phyloP scores from a whole-genome alignment of 2,329 filamentous ascomycete genomes.

The Coleophoma cylindrospora region DNA sequence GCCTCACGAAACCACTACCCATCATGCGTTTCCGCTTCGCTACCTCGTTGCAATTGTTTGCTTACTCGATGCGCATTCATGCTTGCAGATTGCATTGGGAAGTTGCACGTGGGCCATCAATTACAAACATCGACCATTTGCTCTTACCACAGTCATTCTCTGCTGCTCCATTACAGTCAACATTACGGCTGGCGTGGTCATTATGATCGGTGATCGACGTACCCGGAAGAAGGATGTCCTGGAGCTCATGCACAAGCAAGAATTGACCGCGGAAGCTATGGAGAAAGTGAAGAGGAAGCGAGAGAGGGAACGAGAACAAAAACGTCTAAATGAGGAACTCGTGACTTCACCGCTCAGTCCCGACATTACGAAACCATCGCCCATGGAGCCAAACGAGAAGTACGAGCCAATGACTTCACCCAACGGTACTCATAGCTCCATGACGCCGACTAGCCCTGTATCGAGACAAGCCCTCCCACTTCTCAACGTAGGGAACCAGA shows the following conservation, averaged over 20 bases:
- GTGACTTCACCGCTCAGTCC: neutral
- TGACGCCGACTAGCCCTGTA: neutral
- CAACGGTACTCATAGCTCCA: neutral
- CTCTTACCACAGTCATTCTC: slow-evolving; percentile 76
- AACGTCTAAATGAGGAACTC: neutral
- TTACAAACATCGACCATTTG: slow-evolving; percentile 63
- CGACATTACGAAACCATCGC: neutral
- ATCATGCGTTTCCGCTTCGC: slow-evolving; percentile 71
- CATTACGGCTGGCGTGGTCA: slow-evolving; percentile 70
- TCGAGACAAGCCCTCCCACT: neutral
- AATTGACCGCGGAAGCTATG: slow-evolving; percentile 64
- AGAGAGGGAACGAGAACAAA: slow-evolving; percentile 8
- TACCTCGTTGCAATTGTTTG: slow-evolving; percentile 74
- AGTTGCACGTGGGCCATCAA: slow-evolving; percentile 74
- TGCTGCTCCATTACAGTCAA: slow-evolving; percentile 75
- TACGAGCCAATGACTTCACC: neutral
- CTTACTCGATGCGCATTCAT: slow-evolving; percentile 72
- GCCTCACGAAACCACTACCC: slow-evolving; percentile 78
- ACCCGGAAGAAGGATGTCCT: slow-evolving; percentile 84
- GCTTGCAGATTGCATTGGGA: slow-evolving; percentile 76
- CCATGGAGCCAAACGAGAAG: neutral
- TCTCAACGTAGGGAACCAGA: neutral
- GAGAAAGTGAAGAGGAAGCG: slow-evolving; percentile 30
- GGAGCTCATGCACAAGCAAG: slow-evolving; percentile 70
- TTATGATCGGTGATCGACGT: slow-evolving; percentile 68